Evolutionary conservation across 2,329 filamentous ascomycete genomes (phyloP).

Genomic region (Fusarium algeriense): DNA sequence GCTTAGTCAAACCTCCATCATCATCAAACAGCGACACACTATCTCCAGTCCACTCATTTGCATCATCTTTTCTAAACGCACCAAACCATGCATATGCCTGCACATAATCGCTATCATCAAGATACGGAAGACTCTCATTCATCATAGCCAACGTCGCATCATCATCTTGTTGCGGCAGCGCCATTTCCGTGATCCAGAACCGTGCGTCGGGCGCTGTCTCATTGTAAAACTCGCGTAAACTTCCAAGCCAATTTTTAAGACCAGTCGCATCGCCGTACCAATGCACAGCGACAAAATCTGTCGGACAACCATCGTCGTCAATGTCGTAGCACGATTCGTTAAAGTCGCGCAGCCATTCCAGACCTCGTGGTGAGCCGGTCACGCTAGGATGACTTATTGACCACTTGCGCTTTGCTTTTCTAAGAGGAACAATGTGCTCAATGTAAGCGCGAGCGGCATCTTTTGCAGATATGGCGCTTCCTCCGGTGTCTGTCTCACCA

Average conservation of each 20-base stretch:
- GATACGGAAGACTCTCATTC: conserved; percentile 53
- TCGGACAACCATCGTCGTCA: conserved; percentile 53
- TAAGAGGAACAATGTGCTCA: conserved; percentile 53
- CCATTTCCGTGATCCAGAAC: conserved; percentile 58
- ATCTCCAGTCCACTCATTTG: conserved; percentile 56
- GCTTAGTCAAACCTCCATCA: conserved; percentile 54
- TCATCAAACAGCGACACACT: conserved; percentile 54
- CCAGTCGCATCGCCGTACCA: conserved; percentile 57
- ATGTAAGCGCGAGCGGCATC: conserved; percentile 56
- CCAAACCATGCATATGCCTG: conserved; percentile 59
- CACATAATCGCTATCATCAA: conserved; percentile 52
- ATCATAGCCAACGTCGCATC: conserved; percentile 55
- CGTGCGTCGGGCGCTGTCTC: conserved; percentile 31
- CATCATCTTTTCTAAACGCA: conserved; percentile 53
- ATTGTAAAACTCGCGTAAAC: conserved; percentile 54
- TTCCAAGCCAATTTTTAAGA: conserved; percentile 52
- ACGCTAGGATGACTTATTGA: conserved; percentile 57
- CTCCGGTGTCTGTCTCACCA: conserved; percentile 54
- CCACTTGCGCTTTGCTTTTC: conserved; percentile 49
- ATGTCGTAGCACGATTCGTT: conserved; percentile 57
- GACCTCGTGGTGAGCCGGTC: conserved; percentile 54
- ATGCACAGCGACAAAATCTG: conserved; percentile 57
- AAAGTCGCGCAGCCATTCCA: conserved; percentile 56
- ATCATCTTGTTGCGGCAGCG: conserved; percentile 51
- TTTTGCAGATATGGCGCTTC: conserved; percentile 54